Percentiles rank a stretch among this genome's conserved stretches.
Conservation (phyloP, 1,284 basidiomycete species). For the Baeospora myosura region DNA sequence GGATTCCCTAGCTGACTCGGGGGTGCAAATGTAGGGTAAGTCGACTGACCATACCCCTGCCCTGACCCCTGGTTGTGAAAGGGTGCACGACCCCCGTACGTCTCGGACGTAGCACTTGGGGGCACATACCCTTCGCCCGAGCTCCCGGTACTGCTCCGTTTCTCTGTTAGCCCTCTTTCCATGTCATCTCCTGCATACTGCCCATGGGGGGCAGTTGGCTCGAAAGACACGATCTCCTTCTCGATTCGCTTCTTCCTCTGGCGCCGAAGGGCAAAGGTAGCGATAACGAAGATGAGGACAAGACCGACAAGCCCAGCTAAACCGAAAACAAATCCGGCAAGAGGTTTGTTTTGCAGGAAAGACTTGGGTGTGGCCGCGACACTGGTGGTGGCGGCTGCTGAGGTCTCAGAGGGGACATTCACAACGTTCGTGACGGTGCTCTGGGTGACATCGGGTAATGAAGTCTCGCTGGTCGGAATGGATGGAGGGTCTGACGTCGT, state of each 20-base stretch:
- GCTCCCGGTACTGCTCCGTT: conserved; percentile 13
- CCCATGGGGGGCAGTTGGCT: conserved; percentile 31
- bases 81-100: too few relatives aligned
- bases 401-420: too few relatives aligned
- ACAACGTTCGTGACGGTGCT: conserved; percentile 23
- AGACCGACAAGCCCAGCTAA: conserved; percentile 46
- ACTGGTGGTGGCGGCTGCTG: conserved; percentile 13
- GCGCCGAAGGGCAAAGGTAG: conserved; percentile 44
- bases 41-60: too few relatives aligned
- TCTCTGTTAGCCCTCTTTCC: conserved; percentile 24
- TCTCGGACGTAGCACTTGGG: too few relatives aligned
- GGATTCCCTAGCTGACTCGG: too few relatives aligned
- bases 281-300: conserved; percentile 34
- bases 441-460: conserved; percentile 13
- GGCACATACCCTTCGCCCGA: too few relatives aligned
- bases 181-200: conserved; percentile 23
- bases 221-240: conserved; percentile 47
- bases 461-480: too few relatives aligned
- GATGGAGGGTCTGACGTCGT: too few relatives aligned
- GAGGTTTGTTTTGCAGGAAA: conserved; percentile 57
- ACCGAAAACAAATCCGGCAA: conserved; percentile 50
- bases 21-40: too few relatives aligned
- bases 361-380: conserved; percentile 18
- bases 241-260: conserved; percentile 37
- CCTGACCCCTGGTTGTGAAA: too few relatives aligned